phyloP scores from a whole-genome alignment of 1,284 basidiomycete species.

The Cryptococcus sp. region DNA sequence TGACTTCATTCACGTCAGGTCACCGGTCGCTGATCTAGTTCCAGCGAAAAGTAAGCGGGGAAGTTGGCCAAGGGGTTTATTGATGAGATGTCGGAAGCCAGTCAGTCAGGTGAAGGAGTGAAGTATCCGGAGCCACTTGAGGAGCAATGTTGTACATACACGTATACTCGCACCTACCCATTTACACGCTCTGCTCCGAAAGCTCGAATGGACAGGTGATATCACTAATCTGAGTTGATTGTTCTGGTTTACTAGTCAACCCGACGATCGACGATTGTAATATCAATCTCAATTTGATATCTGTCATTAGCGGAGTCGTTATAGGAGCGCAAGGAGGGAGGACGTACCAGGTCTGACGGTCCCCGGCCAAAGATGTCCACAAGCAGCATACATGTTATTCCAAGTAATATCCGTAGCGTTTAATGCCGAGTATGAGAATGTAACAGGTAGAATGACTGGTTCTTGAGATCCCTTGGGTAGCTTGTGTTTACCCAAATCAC shows the following conservation, averaged over 20 bases:
- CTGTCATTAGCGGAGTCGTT: conserved; percentile 45
- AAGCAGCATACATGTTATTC: conserved; percentile 73
- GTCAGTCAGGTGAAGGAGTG: no score
- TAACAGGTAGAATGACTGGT: conserved; percentile 64
- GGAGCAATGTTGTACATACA: no score
- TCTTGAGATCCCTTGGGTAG: conserved; percentile 63
- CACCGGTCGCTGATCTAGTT: no score
- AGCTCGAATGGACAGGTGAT: conserved; percentile 74
- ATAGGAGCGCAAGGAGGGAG: not conserved
- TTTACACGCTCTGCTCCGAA: conserved; percentile 8
- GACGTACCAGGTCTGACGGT: conserved; percentile 61
- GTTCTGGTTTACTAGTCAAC: conserved; percentile 55
- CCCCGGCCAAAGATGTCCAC: conserved; percentile 59
- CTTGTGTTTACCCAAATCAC: conserved; percentile 57
- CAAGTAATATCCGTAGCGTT: conserved; percentile 78
- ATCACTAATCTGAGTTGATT: conserved; percentile 59
- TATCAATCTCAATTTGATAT: conserved; percentile 63
- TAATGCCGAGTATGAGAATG: conserved; percentile 72
- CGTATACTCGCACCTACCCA: no score
- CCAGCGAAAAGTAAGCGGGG: no score
- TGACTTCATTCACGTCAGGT: no score
- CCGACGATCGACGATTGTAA: conserved; percentile 68
- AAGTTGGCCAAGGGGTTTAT: no score
- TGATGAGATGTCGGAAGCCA: no score
- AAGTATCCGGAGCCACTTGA: no score